A percentile compares a stretch with the other conserved stretches of the same genome.
phyloP scores from a whole-genome alignment of 2,329 filamentous ascomycete species.

The Hymenoscyphus infarciens region DNA sequence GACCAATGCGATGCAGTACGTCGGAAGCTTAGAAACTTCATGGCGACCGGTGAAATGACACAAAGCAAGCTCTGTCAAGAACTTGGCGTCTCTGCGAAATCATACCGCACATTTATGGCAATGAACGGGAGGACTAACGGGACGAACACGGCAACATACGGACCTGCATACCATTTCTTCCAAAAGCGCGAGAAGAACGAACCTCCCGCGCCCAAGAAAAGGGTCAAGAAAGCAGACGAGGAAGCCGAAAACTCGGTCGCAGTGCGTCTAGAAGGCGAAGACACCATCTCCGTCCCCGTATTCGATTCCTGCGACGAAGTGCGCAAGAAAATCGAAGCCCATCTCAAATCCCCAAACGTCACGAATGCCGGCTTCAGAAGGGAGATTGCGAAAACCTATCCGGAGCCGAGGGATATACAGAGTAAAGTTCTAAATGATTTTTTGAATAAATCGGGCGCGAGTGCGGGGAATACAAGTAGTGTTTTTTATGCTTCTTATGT shows the following conservation, averaged over 20 bases:
- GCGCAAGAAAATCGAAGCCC: conserved; percentile 52
- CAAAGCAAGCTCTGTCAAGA: conserved; percentile 41
- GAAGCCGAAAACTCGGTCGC: conserved; percentile 40
- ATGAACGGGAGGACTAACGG: conserved; percentile 42
- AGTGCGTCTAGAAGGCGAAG: conserved; percentile 47
- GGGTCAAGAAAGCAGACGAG: conserved; percentile 34
- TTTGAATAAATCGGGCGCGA: conserved; percentile 46
- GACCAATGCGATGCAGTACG: conserved; percentile 38
- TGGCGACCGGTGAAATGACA: conserved; percentile 43
- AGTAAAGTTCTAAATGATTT: conserved; percentile 47
- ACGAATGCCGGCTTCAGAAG: conserved; percentile 52
- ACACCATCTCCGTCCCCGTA: conserved; percentile 43
- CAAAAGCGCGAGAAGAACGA: conserved; percentile 48
- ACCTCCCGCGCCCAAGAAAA: conserved; percentile 38
- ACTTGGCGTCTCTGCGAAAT: conserved; percentile 37
- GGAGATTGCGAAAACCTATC: conserved; percentile 43
- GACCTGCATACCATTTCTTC: conserved; percentile 44
- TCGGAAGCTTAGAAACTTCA: conserved; percentile 40
- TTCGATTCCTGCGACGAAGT: conserved; percentile 57
- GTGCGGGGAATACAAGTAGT: conserved; percentile 45
- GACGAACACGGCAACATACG: conserved; percentile 35
- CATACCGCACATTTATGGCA: conserved; percentile 47
- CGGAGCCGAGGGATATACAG: conserved; percentile 39
- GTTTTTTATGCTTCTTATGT: conserved; percentile 54
- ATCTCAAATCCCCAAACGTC: conserved; percentile 45